Base-by-base conservation (phyloP, 495 filamentous ascomycete species). In the Staphylotrichum tortipilum region DNA sequence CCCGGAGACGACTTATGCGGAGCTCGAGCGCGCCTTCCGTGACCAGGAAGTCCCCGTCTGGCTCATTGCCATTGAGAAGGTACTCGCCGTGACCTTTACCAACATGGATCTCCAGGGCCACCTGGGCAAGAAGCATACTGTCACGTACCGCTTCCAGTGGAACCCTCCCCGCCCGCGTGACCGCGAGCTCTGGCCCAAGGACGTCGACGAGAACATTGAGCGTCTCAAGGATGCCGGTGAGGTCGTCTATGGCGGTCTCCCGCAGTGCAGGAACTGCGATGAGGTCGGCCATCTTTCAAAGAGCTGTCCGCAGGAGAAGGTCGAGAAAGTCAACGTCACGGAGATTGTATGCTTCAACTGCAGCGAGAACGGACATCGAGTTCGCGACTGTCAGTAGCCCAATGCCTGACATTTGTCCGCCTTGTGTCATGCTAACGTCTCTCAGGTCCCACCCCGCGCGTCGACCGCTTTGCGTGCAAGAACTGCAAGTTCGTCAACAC, bases 21-120 rank as follows among this genome's bases (percentile, higher is more conserved):
- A 88, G 12, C 77, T 98, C 3, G 91, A 95, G 68, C 66, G 70
- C 19, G 78, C 80, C 3, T 84, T 98, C 68, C 85, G 87, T 12
- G 54, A 57, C 0, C 76, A 86, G 18, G 63, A 73, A 0, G 71
- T 88, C 51, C 70, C 71, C 3, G 59, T 88, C 23, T 83, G 83
- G 63, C 68, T 96, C 29, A 89, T 95, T 58, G 89, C 84, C 17
- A 65, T 85, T 50, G 83, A 87, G 78, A 75, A 83, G 50, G 70
- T 75, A 11, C 71, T 83, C 7, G 62, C 72, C 0, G 58, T 72
- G 14, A 82, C 81, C 4, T 75, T 85, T 54, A 90, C 80, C 48
- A 78, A 86, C 51, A 87, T 96, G 67, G 81, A 92, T 52, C 75
- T 95, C 8, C 84, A 95, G 54, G 92, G 92, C 18, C 82, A 88